Percentiles rank a stretch among this genome's conserved stretches.
Conservation (phyloP, 768 basidiomycete species). For the Tylopilus felleus region DNA sequence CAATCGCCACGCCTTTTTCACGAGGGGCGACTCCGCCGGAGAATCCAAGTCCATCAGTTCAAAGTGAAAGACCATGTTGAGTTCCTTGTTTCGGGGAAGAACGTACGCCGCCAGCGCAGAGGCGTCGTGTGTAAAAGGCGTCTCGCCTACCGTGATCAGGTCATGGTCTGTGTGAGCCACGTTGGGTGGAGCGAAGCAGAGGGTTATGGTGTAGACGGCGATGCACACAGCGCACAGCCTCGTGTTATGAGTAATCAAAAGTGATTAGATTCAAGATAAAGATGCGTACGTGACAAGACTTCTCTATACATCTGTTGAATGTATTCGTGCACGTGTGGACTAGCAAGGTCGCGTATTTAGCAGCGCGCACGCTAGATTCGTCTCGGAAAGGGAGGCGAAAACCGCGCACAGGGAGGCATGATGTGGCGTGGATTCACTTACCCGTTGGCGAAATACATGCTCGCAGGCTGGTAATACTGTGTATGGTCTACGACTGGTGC, state of each 20-base stretch:
- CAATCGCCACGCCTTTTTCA: slow-evolving; percentile 48
- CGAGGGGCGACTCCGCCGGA: slow-evolving; percentile 39
- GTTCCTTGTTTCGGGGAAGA: slow-evolving; percentile 54
- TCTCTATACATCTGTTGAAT: slow-evolving; percentile 61
- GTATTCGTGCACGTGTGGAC: slow-evolving; percentile 65
- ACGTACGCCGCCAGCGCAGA: slow-evolving; percentile 52
- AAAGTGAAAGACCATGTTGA: slow-evolving; percentile 66
- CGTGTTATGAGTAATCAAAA: slow-evolving; percentile 6
- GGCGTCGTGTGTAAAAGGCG: slow-evolving; percentile 54
- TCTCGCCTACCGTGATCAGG: slow-evolving; percentile 65
- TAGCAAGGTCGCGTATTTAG: slow-evolving; percentile 23
- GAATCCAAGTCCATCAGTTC: slow-evolving; percentile 60
- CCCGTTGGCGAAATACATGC: slow-evolving; percentile 59
- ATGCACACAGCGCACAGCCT: neutral
- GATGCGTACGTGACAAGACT: slow-evolving; percentile 54
- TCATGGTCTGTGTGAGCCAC: slow-evolving; percentile 41
- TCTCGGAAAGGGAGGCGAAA: slow-evolving; percentile 5
- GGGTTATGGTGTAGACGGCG: neutral
- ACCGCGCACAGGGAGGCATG: neutral
- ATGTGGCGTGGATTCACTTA: slow-evolving; percentile 25
- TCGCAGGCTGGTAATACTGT: slow-evolving; percentile 52
- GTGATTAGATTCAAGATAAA: slow-evolving; percentile 12
- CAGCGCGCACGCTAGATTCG: neutral
- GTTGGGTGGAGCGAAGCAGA: slow-evolving; percentile 2
- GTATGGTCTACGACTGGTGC: slow-evolving; percentile 53